Conservation (phyloP, 2,329 filamentous ascomycete genomes). For the Fusarium anthophilum region DNA sequence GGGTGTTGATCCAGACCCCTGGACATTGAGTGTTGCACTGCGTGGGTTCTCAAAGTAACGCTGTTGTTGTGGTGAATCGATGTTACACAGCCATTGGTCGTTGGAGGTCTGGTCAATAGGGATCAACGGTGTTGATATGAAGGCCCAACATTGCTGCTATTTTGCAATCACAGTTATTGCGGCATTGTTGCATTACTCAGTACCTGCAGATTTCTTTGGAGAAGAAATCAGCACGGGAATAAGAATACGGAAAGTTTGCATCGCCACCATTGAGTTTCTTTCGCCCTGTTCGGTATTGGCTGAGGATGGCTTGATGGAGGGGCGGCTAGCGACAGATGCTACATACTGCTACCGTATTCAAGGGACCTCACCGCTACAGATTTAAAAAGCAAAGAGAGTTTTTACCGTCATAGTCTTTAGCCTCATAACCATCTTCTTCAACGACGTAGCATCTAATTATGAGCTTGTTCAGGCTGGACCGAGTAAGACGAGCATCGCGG, state of each 20-base stretch:
- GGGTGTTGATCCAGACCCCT: background rate
- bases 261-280: conserved; percentile 12
- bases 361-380: conserved; percentile 21
- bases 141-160: background rate
- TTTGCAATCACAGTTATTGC: background rate
- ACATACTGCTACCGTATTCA: background rate
- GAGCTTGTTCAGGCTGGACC: background rate
- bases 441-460: background rate
- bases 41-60: conserved; percentile 6
- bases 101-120: background rate
- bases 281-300: background rate
- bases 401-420: background rate
- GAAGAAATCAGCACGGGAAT: background rate
- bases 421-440: background rate
- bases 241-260: conserved; percentile 2
- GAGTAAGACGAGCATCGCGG: conserved; percentile 17
- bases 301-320: conserved; percentile 13
- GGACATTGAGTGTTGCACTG: background rate
- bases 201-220: background rate
- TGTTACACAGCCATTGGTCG: background rate
- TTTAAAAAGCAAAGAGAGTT: background rate
- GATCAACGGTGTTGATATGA: background rate
- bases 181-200: background rate
- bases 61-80: conserved; percentile 23
- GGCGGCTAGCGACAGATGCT: conserved; percentile 19